Conservation (phyloP, 495 filamentous ascomycete species). For the Aspergillus baeticus region DNA sequence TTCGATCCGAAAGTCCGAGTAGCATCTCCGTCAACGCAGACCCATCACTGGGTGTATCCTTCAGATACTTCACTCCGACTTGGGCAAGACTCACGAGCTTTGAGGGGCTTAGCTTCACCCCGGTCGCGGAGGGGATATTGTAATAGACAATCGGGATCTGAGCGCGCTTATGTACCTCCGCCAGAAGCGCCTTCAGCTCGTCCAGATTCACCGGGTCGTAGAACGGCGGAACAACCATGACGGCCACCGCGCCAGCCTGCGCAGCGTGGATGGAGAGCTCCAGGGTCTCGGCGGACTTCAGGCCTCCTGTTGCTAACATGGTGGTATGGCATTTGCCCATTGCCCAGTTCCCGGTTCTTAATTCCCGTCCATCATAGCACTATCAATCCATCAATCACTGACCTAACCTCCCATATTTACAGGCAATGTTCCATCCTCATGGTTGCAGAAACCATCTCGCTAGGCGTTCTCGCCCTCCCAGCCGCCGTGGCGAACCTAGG, state of each 20-base stretch:
- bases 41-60: conserved; percentile 40
- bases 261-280: conserved; percentile 35
- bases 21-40: conserved; percentile 35
- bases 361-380: no score
- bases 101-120: conserved; percentile 22
- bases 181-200: conserved; percentile 30
- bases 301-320: conserved; percentile 20
- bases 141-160: conserved; percentile 36
- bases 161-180: conserved; percentile 24
- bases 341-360: no score
- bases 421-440: no score
- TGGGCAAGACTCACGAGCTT: conserved; percentile 29
- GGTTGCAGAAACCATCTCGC: no score
- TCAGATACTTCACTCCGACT: conserved; percentile 35
- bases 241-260: conserved; percentile 29
- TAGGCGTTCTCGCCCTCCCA: no score
- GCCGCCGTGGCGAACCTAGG: no score
- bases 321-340: no score
- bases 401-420: no score
- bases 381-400: no score
- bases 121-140: conserved; percentile 33
- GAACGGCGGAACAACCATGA: conserved; percentile 43
- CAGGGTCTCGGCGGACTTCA: conserved; percentile 27
- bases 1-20: conserved; percentile 28
- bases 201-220: conserved; percentile 33